These are phyloP conservation scores for Dendrobium officinale DNA, from an alignment of 106 monocot genomes.

Conservation along the genomic window DNA sequence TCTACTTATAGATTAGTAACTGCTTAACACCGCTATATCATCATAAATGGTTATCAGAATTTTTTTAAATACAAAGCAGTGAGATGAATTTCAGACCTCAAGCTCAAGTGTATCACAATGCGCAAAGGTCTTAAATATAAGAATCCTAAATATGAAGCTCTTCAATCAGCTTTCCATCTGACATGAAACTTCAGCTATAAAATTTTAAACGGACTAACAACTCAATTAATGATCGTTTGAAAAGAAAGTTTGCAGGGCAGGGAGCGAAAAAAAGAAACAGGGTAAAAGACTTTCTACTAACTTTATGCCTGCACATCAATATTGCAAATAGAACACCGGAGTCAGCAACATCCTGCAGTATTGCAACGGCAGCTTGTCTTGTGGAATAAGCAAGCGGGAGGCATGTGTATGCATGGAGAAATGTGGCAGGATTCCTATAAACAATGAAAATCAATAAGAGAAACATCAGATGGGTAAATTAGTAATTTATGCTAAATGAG, in stretches of 20 bases:
- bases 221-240: background rate
- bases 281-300: conserved; percentile 15
- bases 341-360: conserved; percentile 95
- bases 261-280: background rate
- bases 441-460: background rate
- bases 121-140: background rate
- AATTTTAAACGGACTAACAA: background rate
- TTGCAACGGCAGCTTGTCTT: conserved; percentile 83
- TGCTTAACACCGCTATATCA: background rate
- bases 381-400: conserved; percentile 89
- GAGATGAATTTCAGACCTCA: background rate
- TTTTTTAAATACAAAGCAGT: background rate
- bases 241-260: conserved; percentile 5
- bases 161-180: background rate
- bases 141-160: background rate
- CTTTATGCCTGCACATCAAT: conserved; percentile 98
- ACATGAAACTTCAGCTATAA: background rate
- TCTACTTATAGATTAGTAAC: background rate
- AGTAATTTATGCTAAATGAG: background rate
- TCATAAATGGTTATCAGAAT: background rate
- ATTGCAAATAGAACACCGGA: conserved; percentile 92
- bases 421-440: conserved; percentile 87
- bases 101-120: background rate
- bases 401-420: conserved; percentile 99
- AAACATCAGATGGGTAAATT: background rate